These are phyloP conservation scores for Myxozyma neotropica DNA, from an alignment of 805 yeast species.

Conservation along the genomic window DNA sequence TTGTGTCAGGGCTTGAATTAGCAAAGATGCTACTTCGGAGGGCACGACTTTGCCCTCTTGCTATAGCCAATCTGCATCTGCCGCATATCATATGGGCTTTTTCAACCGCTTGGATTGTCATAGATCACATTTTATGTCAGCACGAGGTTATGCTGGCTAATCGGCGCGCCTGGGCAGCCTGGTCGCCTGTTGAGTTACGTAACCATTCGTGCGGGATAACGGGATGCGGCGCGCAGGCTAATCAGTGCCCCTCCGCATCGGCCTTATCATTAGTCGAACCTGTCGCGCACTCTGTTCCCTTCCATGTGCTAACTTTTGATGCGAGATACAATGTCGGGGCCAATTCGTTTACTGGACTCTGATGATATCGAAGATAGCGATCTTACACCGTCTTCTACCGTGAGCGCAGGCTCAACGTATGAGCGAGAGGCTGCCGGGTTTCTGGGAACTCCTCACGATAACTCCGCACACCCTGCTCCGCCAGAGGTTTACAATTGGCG, in stretches of 20 bases:
- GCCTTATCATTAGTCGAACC: neutral
- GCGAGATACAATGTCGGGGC: neutral
- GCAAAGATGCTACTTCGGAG: too few species aligned
- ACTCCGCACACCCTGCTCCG: slow-evolving; percentile 16
- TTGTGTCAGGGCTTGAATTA: neutral
- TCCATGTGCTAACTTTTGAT: too few species aligned
- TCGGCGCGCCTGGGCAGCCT: too few species aligned
- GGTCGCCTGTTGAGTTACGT: too few species aligned
- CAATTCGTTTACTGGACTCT: neutral
- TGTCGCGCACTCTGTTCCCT: too few species aligned
- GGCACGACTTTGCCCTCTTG: too few species aligned
- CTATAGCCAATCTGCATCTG: too few species aligned
- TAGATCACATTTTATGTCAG: too few species aligned
- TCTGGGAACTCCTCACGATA: slow-evolving; percentile 5
- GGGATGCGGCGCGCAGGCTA: neutral
- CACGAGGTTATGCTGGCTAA: too few species aligned
- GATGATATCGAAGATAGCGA: slow-evolving; percentile 1
- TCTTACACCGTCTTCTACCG: neutral
- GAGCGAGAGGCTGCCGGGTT: slow-evolving; percentile 11
- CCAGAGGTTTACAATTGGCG: slow-evolving; percentile 19
- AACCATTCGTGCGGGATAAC: neutral
- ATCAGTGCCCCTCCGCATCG: neutral
- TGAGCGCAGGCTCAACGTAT: neutral
- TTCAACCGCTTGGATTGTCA: too few species aligned
- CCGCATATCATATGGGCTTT: too few species aligned